Conservation (phyloP, 2,329 filamentous ascomycete species). For the Lasiodiplodia citricola region DNA sequence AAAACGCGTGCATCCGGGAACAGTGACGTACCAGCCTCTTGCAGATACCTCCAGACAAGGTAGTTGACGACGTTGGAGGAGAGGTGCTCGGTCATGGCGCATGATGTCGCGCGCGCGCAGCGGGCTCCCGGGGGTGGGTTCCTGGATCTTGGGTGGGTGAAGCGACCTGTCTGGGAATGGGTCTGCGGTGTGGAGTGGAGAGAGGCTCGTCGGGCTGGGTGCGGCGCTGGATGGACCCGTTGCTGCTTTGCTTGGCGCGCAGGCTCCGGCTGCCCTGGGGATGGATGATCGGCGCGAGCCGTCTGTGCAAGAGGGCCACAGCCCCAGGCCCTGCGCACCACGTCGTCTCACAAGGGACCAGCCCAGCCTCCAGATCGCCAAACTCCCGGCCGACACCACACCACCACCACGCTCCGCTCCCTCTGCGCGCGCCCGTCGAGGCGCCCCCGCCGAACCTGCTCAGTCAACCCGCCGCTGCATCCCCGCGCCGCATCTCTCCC, state of each 20-base stretch:
- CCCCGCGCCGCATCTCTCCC: slow-evolving; percentile 1
- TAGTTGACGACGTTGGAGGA: slow-evolving; percentile 71
- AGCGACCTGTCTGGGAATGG: background rate
- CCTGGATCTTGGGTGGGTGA: slow-evolving; percentile 4
- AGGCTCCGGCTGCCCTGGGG: slow-evolving; percentile 1
- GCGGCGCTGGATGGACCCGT: slow-evolving; percentile 25
- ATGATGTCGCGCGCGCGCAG: slow-evolving; percentile 35
- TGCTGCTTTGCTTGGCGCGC: slow-evolving; percentile 24
- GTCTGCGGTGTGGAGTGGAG: slow-evolving; percentile 23
- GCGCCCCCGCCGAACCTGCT: background rate
- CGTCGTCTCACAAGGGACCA: slow-evolving; percentile 10
- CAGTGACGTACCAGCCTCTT: slow-evolving; percentile 40
- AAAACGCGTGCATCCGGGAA: slow-evolving; percentile 11
- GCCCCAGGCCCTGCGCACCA: slow-evolving; percentile 3
- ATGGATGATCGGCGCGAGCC: slow-evolving; percentile 20
- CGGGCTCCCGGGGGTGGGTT: slow-evolving; percentile 10
- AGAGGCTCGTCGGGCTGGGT: slow-evolving; percentile 22
- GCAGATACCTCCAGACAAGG: slow-evolving; percentile 68
- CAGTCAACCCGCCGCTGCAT: background rate
- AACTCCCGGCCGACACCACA: background rate
- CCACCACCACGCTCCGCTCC: slow-evolving; percentile 1
- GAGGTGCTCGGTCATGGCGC: slow-evolving; percentile 52
- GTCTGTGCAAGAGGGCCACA: background rate
- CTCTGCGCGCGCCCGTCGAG: slow-evolving; percentile 11
- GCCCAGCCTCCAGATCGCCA: background rate